A percentile compares a stretch with the other conserved stretches of the same genome.
These are phyloP conservation scores for Cladosporium halotolerans DNA, from an alignment of 2,329 filamentous ascomycete species.

Conservation along the genomic window DNA sequence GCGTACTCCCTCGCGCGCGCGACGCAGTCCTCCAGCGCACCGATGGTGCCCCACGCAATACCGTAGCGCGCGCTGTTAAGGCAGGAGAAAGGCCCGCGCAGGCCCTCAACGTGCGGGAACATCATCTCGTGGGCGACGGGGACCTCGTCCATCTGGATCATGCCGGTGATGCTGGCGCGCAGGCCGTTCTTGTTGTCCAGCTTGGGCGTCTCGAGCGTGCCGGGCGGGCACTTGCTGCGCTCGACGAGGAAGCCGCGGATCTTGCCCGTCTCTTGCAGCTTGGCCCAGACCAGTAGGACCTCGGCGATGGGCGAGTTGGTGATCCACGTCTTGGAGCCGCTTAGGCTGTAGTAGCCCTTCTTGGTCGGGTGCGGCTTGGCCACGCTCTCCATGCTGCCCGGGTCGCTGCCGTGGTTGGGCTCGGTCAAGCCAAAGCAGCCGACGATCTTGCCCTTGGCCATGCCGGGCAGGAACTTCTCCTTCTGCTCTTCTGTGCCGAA, in stretches of 20 bases:
- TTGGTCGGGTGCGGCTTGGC: constrained; percentile 81
- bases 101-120: constrained; percentile 83
- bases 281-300: constrained; percentile 84
- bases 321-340: constrained; percentile 89
- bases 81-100: constrained; percentile 85
- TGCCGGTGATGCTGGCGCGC: constrained; percentile 87
- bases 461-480: constrained; percentile 69
- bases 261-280: constrained; percentile 83
- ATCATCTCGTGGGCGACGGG: constrained; percentile 88
- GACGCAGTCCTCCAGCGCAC: constrained; percentile 89
- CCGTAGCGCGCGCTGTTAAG: constrained; percentile 90
- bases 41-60: constrained; percentile 89
- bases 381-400: constrained; percentile 81
- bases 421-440: constrained; percentile 88
- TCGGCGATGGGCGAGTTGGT: constrained; percentile 89
- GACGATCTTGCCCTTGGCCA: constrained; percentile 76
- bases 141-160: constrained; percentile 91
- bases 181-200: constrained; percentile 96
- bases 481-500: constrained; percentile 84
- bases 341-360: constrained; percentile 72
- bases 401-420: constrained; percentile 88
- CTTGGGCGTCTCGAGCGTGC: constrained; percentile 82
- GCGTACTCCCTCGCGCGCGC: constrained; percentile 74
- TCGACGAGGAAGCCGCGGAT: constrained; percentile 91
- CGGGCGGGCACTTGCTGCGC: constrained; percentile 73